Evolutionary conservation across 345 rosid species (phyloP), one percentile per base, ranked within the genome.

Genomic region (Pistacia integerrima): DNA sequence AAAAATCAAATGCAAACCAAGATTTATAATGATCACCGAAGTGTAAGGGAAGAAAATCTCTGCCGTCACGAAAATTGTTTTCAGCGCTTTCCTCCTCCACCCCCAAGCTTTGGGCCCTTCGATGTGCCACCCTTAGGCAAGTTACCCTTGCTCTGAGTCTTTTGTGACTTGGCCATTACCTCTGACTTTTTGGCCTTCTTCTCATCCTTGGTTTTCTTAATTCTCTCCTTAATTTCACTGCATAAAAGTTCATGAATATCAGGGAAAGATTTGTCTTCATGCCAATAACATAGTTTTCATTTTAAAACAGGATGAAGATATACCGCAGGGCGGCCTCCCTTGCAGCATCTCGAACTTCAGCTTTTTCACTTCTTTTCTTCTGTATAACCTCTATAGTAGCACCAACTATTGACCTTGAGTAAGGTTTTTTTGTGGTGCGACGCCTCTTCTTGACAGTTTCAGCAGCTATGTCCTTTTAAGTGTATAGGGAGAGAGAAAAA

Each of bases 131-230:
- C 85, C 79, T 83, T 90, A 2, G 92, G 61, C 64, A 76, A 16
- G 54, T 65, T 77, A 22, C 90, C 78, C 84, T 89, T 92, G 55
- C 7, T 38, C 46, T 41, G 46, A 7, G 75, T 62, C 84, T 91
- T 92, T 48, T 88, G 90, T 67, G 86, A 80, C 86, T 89, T 89
- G 1, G 90, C 78, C n/a, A 61, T 70, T 59, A 80, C 67, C 83
- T 93, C 94, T 0, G 90, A 93, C 74, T 92, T 92, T 88, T 91
- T 92, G 3, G 93, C 95, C 85, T 88, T 91, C 86, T 91, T 93
- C 77, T 93, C 95, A 52, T 93, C 97, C 85, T 88, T 89, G 0
- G 92, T 91, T 79, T 91, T 91, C 92, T 88, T 92, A 77, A 89
- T 88, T 79, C 95, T 88, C 83, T 92, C 93, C 85, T 92, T 91